Base-by-base conservation (phyloP, 73 alveolate species). In the Paramecium tetraurelia region DNA sequence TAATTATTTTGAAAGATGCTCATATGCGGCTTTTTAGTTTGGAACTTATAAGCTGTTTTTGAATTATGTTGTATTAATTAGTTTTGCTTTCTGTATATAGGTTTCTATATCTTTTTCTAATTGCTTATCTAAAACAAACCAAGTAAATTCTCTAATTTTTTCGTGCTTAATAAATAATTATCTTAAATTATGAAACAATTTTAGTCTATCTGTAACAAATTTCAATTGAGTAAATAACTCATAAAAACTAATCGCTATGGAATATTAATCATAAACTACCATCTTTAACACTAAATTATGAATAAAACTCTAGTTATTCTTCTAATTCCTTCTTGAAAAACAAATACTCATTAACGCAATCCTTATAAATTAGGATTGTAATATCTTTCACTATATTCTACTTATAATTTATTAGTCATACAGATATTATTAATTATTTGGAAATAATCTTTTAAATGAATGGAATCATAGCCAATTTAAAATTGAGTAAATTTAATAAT, bases 261-360 rank as follows among this genome's bases (percentile, higher is more conserved):
- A 75, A 38, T 75, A 12, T 75, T 1, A 10, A 31, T 75, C 7
- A 75, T 75, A 36, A 38, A 75, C n/a, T 12, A 75, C 87, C 58
- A 75, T 75, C 87, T 75, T 75, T 75, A 21, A 75, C 87, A 14
- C 46, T 38, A 41, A 75, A 75, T 38, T 35, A 75, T 7, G 87
- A 38, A 75, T 75, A 75, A 41, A 21, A 75, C 6, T 75, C 87
- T n/a, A 75, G 4, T 41, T 38, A 38, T 35, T 75, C 87, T 14
- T 41, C 59, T 1, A 75, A 22, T 41, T 75, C 87, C 7, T 38
- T 75, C 20, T 75, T 75, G 14, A 75, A 29, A 75, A 75, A 75
- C 58, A 38, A 29, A 20, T 75, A 75, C 16, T 75, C 87, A 41
- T 75, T 75, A n/a, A 75, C n/a, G 20, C 87, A 75, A 38, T 75